Evolutionary conservation across 768 basidiomycete genomes (phyloP), one percentile per base, ranked within the genome.

Genomic region (Mycena alexandri): DNA sequence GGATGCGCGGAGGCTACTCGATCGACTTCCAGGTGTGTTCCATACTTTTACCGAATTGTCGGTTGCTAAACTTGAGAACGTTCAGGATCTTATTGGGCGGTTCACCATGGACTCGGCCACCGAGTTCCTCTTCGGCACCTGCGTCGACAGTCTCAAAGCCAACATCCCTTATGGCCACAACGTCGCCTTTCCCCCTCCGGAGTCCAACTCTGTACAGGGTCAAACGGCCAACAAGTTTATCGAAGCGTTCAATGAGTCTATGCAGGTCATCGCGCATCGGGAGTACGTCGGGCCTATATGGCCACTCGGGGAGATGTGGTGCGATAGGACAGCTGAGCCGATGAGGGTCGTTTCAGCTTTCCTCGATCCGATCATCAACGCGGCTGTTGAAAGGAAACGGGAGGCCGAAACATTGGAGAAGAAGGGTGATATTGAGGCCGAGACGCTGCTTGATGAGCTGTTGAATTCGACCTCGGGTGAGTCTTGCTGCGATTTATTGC

Each of bases 31-130:
- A 89, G 75, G 86, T 86, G 22, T 42, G 34, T 54, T 38, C 13
- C 25, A 24, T 16, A 19, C 2, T 21, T 3, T 29, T 29, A 29
- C 29, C 2, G 33, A 24, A 43, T 41, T 19, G 11, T 16, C 12
- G 21, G 19, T 1, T 11, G n/a, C 3, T 70, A 10, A 63, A 33
- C 19, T 19, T 17, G 14, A 22, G 25, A 36, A 46, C 22, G 14
- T 33, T n/a, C n/a, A 87, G 85, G 87, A 89, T 60, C 78, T 86
- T 51, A 81, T 84, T 6, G 83, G 83, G 0, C 83, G 87, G 1
- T 90, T 89, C 74, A 90, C 89, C 0, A 78, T 89, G 61, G 89
- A 89, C 74, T 85, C 86, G 0, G 88, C 87, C 2, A 84, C 87
- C 0, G 86, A 88, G 51, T 90, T 88, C 69, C 82, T 89, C 29